Conservation (phyloP, 306 rosid species). For the Ceratonia siliqua region DNA sequence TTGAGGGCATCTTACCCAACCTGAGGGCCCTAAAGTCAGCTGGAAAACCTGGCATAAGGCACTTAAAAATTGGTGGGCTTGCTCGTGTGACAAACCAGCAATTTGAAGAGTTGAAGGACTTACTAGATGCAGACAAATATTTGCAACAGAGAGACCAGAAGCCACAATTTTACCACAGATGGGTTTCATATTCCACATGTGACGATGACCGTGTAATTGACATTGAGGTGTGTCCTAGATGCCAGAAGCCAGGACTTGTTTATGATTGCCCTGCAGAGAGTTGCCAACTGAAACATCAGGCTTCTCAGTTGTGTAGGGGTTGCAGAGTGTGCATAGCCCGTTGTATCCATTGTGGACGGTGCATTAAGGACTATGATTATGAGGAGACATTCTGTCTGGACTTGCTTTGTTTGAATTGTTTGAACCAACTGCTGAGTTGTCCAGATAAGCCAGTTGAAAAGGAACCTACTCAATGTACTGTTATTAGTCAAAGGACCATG, state of each 20-base stretch:
- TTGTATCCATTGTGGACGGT: slow-evolving; percentile 54
- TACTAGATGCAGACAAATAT: slow-evolving; percentile 41
- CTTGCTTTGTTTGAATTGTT: slow-evolving; percentile 53
- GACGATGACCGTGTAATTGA: slow-evolving; percentile 58
- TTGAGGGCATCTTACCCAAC: slow-evolving; percentile 45
- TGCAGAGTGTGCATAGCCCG: slow-evolving; percentile 55
- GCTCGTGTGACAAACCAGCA: slow-evolving; percentile 42
- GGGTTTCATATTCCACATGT: slow-evolving; percentile 27
- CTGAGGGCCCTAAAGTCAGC: slow-evolving; percentile 46
- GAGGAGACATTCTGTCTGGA: slow-evolving; percentile 60
- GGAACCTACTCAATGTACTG: slow-evolving; percentile 33
- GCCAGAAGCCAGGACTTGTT: slow-evolving; percentile 48
- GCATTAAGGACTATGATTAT: slow-evolving; percentile 49
- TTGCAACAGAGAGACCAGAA: slow-evolving; percentile 35
- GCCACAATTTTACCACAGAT: slow-evolving; percentile 53
- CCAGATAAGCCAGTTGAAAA: slow-evolving; percentile 37
- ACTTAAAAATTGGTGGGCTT: slow-evolving; percentile 49
- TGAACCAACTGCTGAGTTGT: slow-evolving; percentile 31
- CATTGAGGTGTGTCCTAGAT: slow-evolving; percentile 59
- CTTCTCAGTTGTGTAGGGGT: slow-evolving; percentile 55
- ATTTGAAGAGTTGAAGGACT: slow-evolving; percentile 51
- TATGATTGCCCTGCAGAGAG: slow-evolving; percentile 65
- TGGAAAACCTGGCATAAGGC: slow-evolving; percentile 50
- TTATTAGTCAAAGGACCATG: slow-evolving; percentile 37
- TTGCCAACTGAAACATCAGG: slow-evolving; percentile 48